phyloP scores from a whole-genome alignment of 108 stramenopile species.

The Nannochloropsis salina region DNA sequence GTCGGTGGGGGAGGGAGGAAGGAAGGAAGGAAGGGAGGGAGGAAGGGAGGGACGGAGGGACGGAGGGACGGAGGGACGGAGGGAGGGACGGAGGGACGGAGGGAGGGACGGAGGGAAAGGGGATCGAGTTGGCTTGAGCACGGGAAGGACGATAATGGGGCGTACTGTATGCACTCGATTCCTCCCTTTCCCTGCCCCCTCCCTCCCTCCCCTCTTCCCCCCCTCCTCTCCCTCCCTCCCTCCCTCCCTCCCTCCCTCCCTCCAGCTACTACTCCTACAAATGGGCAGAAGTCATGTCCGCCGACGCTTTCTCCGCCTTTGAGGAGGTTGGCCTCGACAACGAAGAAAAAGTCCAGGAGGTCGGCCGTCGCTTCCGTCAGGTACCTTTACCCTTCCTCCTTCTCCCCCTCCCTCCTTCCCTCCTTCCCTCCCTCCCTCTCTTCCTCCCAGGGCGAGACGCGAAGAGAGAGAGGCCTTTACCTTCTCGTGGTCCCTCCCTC shows the following conservation, averaged over 20 bases:
- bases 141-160: no score
- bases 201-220: no score
- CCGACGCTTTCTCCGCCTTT: constrained; percentile 95
- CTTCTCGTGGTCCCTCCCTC: background rate
- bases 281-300: constrained; percentile 96
- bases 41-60: no score
- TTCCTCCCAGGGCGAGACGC: no score
- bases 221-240: background rate
- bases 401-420: background rate
- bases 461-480: background rate
- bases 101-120: no score
- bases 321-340: constrained; percentile 96
- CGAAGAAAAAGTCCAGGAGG: constrained; percentile 71
- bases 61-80: no score
- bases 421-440: background rate
- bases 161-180: no score
- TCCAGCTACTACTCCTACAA: constrained; percentile 85
- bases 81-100: no score
- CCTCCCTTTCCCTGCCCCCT: no score
- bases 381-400: no score
- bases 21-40: background rate
- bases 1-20: background rate
- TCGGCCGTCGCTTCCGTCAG: constrained; percentile 73
- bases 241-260: constrained; percentile 10
- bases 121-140: no score